These are phyloP conservation scores for Luzula sylvatica DNA, from an alignment of 176 grass and related monocot genomes.

Conservation along the genomic window DNA sequence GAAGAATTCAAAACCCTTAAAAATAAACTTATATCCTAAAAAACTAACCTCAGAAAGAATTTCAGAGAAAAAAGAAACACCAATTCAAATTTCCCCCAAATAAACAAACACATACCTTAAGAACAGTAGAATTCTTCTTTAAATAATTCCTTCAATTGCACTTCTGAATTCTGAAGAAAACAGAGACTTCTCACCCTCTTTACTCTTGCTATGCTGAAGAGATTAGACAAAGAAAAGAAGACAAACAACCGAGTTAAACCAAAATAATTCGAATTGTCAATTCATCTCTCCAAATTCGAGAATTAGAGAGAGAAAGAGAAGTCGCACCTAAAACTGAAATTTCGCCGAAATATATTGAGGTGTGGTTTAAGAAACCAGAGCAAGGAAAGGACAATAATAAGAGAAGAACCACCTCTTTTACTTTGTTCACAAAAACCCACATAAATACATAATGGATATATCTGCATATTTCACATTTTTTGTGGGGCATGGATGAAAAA, in stretches of 20 bases:
- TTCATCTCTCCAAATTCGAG: neutral
- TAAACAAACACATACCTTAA: slow-evolving; percentile 1
- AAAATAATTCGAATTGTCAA: slow-evolving; percentile 8
- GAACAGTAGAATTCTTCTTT: slow-evolving; percentile 7
- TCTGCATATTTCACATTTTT: neutral
- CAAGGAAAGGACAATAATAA: neutral
- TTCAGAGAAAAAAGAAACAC: neutral
- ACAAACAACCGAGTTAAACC: neutral
- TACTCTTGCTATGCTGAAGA: neutral
- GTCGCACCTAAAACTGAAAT: neutral
- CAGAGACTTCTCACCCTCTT: slow-evolving; percentile 7
- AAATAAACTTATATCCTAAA: too few relatives aligned
- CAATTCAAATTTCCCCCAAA: neutral
- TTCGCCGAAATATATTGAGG: slow-evolving; percentile 11
- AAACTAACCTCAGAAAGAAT: neutral
- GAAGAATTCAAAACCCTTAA: too few relatives aligned
- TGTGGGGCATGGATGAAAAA: neutral
- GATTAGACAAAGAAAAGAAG: slow-evolving; percentile 13
- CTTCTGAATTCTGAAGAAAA: slow-evolving; percentile 1
- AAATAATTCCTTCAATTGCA: neutral
- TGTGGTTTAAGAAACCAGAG: slow-evolving; percentile 5
- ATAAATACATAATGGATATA: neutral
- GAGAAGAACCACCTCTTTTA: slow-evolving; percentile 6
- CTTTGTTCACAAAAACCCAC: neutral
- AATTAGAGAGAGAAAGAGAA: neutral